Percentiles rank a stretch among this genome's conserved stretches.
These are phyloP conservation scores for Penicillium maclennaniae DNA, from an alignment of 495 filamentous ascomycete species.

Conservation along the genomic window DNA sequence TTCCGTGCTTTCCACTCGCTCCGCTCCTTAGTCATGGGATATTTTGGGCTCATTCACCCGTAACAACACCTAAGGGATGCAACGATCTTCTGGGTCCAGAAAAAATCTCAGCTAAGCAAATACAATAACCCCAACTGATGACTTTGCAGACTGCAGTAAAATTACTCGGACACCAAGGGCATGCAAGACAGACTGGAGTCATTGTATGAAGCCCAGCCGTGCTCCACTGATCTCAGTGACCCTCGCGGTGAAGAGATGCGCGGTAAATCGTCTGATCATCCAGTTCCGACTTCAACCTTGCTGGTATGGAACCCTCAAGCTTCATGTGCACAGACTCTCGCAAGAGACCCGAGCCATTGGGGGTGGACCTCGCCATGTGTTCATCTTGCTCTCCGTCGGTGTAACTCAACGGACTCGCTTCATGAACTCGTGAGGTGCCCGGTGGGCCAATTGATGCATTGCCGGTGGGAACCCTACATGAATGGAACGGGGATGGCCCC, in stretches of 20 bases:
- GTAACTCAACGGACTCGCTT: slow-evolving; percentile 9
- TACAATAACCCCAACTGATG: slow-evolving; percentile 1
- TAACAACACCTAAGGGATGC: background rate
- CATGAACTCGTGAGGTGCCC: slow-evolving; percentile 5
- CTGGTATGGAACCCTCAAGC: slow-evolving; percentile 1
- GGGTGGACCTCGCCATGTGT: slow-evolving; percentile 19
- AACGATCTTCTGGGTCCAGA: background rate
- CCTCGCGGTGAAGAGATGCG: slow-evolving; percentile 9
- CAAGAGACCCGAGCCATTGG: background rate
- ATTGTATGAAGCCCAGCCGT: slow-evolving; percentile 3
- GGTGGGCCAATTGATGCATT: slow-evolving; percentile 9
- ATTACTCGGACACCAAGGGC: background rate
- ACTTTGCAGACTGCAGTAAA: slow-evolving; percentile 2
- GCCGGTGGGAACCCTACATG: slow-evolving; percentile 5
- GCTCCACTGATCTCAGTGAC: slow-evolving; percentile 1
- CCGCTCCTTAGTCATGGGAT: background rate
- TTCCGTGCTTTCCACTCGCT: background rate
- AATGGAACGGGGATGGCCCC: slow-evolving; percentile 2
- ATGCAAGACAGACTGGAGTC: slow-evolving; percentile 16
- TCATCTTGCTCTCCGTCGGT: slow-evolving; percentile 10
- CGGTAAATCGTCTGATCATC: slow-evolving; percentile 19
- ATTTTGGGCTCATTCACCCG: background rate
- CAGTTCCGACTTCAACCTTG: slow-evolving; percentile 13
- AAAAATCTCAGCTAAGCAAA: slow-evolving; percentile 2
- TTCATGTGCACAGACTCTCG: background rate